Evolutionary conservation across 2,329 filamentous ascomycete species (phyloP).

Genomic region (Thelonectria rubi): DNA sequence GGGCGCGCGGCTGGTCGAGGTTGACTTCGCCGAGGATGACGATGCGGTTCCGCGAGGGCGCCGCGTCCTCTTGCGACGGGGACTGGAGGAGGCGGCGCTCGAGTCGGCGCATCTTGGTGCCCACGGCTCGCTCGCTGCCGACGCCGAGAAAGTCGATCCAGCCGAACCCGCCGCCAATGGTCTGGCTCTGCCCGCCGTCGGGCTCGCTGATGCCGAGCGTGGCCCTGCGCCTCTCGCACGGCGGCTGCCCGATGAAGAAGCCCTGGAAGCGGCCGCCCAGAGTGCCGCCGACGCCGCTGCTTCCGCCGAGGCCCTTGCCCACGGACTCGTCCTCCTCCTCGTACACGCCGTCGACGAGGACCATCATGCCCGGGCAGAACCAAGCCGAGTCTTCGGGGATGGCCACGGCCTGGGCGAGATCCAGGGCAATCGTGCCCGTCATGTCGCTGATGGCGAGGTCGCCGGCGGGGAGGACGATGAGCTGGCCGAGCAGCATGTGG

Average conservation of each 20-base stretch:
- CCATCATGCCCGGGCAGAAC: constrained; percentile 96
- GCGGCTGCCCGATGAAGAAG: constrained; percentile 90
- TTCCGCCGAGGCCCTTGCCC: constrained; percentile 76
- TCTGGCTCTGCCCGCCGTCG: constrained; percentile 66
- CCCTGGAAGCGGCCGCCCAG: constrained; percentile 93
- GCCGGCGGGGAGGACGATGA: constrained; percentile 83
- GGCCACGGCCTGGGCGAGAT: constrained; percentile 80
- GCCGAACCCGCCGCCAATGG: constrained; percentile 84
- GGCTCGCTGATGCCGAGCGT: constrained; percentile 77
- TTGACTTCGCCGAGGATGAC: constrained; percentile 88
- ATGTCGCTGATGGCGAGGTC: constrained; percentile 84
- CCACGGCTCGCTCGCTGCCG: constrained; percentile 86
- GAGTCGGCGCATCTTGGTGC: constrained; percentile 82
- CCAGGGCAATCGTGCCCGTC: constrained; percentile 86
- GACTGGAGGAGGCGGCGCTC: constrained; percentile 72
- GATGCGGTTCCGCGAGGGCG: constrained; percentile 60
- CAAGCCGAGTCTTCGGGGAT: constrained; percentile 88
- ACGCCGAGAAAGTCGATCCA: constrained; percentile 97
- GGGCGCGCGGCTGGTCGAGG: constrained; percentile 82
- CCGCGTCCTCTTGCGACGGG: constrained; percentile 46
- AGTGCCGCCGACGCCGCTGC: constrained; percentile 84
- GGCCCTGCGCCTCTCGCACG: constrained; percentile 82
- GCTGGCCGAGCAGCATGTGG: constrained; percentile 86
- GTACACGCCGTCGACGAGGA: constrained; percentile 94
- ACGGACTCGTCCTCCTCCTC: constrained; percentile 85